Evolutionary conservation across 2,329 filamentous ascomycete species (phyloP), one percentile per base, ranked within the genome.

Genomic region (Claviceps pusilla): DNA sequence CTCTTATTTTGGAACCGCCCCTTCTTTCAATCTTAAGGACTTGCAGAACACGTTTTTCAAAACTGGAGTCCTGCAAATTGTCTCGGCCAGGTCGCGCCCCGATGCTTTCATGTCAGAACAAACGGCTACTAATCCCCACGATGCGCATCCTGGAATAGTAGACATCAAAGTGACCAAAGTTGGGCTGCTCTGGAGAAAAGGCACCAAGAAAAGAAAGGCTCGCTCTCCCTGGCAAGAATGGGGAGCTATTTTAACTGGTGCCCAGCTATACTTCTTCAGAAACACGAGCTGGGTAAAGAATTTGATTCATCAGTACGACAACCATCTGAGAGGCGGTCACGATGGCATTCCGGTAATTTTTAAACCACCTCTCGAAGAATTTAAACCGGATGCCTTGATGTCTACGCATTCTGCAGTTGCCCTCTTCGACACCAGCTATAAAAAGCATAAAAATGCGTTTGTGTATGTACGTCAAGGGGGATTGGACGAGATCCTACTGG

Each of bases 141-240:
- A 93, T 58, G 87, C 89, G 1, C 87, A 93, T 59, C 88, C 89
- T 3, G 93, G 93, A 12, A 86, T 98, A 56, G 91, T 98, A 11
- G 91, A 97, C 68, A 95, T 98, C 65, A 95, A 95, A 62, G 86
- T 97, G 48, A 95, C 91, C 48, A 98, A 97, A 68, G 90, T 98
- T 51, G 93, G 93, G 4, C 73, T 95, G 1, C 68, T 98, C 37
- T 98, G 93, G 93, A 83, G 93, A 48, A 98, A 98, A 66, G 89
- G 95, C 59, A 73, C 78, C 1, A 96, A 95, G 71, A 95, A 91
- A 71, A 91, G 93, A 71, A 95, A 94, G 69, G 86, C 89, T 0
- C 80, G 91, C 47, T 96, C 91, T 11, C 91, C 93, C 1, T 98
- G 93, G 93, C 91, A 96, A 65, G 93, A 98, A 76, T 98, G 93